Conservation (phyloP, 768 basidiomycete species). For the Tricholoma hemisulphureum region DNA sequence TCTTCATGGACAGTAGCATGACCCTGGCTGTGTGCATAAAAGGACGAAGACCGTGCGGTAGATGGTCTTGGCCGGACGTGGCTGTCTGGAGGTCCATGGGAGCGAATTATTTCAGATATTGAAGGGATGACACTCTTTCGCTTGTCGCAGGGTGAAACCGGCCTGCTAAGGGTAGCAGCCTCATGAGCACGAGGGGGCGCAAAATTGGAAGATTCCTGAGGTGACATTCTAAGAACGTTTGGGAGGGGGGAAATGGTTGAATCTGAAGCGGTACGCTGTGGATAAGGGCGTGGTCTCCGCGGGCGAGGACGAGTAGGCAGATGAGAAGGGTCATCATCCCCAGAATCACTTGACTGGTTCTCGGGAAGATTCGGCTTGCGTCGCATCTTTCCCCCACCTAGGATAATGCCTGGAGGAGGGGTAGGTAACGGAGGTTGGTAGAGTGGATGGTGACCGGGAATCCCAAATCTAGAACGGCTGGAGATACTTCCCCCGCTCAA, state of each 20-base stretch:
- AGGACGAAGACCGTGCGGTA: conserved; percentile 44
- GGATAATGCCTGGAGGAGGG: conserved; percentile 75
- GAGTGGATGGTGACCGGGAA: conserved; percentile 66
- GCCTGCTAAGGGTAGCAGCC: conserved; percentile 3
- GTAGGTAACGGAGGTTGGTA: conserved; percentile 82
- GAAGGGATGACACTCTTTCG: conserved; percentile 65
- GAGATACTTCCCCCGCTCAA: conserved; percentile 38
- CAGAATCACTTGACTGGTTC: conserved; percentile 46
- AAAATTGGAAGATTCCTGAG: not conserved
- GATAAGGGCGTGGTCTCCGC: conserved; percentile 33
- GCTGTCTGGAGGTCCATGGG: conserved; percentile 63
- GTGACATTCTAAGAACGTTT: not conserved
- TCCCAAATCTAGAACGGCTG: conserved; percentile 52
- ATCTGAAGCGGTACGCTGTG: conserved; percentile 28
- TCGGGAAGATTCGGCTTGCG: conserved; percentile 30
- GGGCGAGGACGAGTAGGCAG: conserved; percentile 30
- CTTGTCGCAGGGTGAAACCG: conserved; percentile 20
- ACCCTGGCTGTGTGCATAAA: conserved; percentile 47
- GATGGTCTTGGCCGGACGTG: conserved; percentile 50
- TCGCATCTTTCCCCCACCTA: conserved; percentile 51
- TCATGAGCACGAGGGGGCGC: conserved; percentile 18
- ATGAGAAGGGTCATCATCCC: conserved; percentile 47
- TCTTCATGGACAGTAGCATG: conserved; percentile 52
- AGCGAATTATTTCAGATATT: conserved; percentile 85
- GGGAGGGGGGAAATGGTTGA: conserved; percentile 14